These are phyloP conservation scores for Brassica carinata DNA, from an alignment of 345 rosid genomes.

Conservation along the genomic window DNA sequence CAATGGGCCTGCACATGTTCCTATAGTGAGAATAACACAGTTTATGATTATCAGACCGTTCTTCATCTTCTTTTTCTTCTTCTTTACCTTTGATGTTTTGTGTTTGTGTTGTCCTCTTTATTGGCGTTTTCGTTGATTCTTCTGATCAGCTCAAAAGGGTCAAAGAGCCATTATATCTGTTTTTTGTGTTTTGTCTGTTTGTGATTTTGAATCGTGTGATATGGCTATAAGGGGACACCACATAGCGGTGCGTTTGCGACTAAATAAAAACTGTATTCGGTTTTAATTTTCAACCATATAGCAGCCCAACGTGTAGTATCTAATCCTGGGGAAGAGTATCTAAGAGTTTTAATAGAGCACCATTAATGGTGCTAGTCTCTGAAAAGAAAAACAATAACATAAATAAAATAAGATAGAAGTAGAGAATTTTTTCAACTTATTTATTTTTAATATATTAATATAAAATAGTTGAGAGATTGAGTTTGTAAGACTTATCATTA, in stretches of 20 bases:
- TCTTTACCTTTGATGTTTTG: not conserved
- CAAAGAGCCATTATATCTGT: not conserved
- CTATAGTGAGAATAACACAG: slow-evolving; percentile 50
- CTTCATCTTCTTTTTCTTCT: slow-evolving; percentile 28
- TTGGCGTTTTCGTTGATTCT: not conserved
- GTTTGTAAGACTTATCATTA: no score
- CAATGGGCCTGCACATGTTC: slow-evolving; percentile 68
- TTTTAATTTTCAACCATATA: not conserved
- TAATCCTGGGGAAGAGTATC: not conserved
- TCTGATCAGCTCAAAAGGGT: not conserved
- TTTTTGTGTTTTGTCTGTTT: slow-evolving; percentile 6
- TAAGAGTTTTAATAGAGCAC: no score
- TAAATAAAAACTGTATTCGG: not conserved
- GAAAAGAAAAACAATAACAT: no score
- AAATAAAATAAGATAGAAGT: no score
- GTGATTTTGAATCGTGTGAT: slow-evolving; percentile 25
- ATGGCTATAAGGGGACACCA: not conserved
- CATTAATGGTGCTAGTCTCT: no score
- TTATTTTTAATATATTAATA: no score
- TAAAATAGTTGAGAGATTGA: no score
- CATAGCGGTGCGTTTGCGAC: slow-evolving; percentile 9
- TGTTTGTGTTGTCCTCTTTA: not conserved
- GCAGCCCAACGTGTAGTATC: not conserved
- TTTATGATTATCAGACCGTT: slow-evolving; percentile 40
- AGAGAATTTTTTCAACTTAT: no score